Percentiles rank a stretch among this genome's conserved stretches.
phyloP scores from a whole-genome alignment of 2,329 filamentous ascomycete genomes.

The Neofusicoccum cordaticola region DNA sequence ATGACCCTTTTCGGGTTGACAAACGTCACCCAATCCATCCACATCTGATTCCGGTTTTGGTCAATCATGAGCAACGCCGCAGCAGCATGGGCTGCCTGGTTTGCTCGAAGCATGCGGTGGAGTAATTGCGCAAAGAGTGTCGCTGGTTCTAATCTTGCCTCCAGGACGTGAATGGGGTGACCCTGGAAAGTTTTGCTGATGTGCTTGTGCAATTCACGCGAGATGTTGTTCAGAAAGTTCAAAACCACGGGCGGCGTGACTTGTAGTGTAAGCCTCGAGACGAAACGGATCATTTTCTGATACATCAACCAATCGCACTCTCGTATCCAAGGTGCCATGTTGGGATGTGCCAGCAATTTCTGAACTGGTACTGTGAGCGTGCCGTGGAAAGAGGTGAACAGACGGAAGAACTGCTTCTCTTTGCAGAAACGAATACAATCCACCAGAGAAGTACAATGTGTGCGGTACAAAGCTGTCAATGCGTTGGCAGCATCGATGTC shows the following conservation, averaged over 20 bases:
- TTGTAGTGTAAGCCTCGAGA: constrained; percentile 84
- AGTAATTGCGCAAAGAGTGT: constrained; percentile 84
- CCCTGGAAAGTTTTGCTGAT: constrained; percentile 76
- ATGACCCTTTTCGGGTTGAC: constrained; percentile 57
- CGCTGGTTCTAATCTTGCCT: constrained; percentile 84
- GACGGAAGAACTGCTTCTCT: constrained; percentile 92
- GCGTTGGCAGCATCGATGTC: constrained; percentile 85
- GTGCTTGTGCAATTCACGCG: constrained; percentile 74
- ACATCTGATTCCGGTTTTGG: constrained; percentile 92
- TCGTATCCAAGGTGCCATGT: constrained; percentile 87
- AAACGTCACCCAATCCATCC: constrained; percentile 76
- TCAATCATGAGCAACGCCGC: constrained; percentile 89
- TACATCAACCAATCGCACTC: constrained; percentile 95
- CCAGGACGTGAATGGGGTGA: constrained; percentile 79
- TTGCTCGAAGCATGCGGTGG: constrained; percentile 84
- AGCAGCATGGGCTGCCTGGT: constrained; percentile 88
- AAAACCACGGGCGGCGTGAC: constrained; percentile 86
- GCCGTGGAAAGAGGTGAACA: constrained; percentile 92
- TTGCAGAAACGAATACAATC: constrained; percentile 96
- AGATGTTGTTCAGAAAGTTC: constrained; percentile 83
- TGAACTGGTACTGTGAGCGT: constrained; percentile 96
- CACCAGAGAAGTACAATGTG: constrained; percentile 91
- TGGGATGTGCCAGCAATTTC: constrained; percentile 79
- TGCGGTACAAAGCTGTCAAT: constrained; percentile 82
- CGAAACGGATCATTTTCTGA: constrained; percentile 92